Conservation (phyloP, 139 green algal species). For the Zygnema circumcarinatum region DNA sequence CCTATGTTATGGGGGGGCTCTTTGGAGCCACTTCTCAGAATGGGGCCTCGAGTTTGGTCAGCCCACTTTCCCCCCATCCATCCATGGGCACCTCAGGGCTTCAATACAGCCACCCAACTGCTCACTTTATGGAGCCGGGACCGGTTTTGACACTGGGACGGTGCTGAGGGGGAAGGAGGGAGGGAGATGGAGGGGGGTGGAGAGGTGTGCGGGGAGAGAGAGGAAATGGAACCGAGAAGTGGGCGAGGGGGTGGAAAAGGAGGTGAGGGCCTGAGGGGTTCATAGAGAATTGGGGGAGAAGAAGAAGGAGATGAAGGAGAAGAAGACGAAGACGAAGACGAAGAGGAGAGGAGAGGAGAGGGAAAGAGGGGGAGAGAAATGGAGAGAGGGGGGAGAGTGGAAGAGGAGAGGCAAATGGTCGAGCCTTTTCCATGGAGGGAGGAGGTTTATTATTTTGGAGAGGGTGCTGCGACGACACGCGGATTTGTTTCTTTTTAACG, state of each 20-base stretch:
- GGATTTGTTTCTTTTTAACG: too few relatives aligned
- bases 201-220: too few relatives aligned
- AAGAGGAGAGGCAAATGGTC: too few relatives aligned
- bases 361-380: not conserved
- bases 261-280: not conserved
- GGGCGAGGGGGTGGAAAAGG: too few relatives aligned
- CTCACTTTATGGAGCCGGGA: not conserved
- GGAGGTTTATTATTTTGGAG: too few relatives aligned
- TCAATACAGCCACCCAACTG: not conserved
- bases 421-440: too few relatives aligned
- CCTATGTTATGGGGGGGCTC: not conserved
- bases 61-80: not conserved
- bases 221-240: too few relatives aligned
- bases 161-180: not conserved
- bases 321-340: not conserved
- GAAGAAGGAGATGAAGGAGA: not conserved
- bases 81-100: not conserved
- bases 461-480: too few relatives aligned
- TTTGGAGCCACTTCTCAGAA: not conserved
- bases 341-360: not conserved
- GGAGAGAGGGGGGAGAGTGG: too few relatives aligned
- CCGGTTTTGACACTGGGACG: not conserved
- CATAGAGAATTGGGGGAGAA: not conserved
- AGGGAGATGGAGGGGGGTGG: not conserved
- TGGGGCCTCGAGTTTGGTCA: not conserved